Evolutionary conservation across 2,329 filamentous ascomycete genomes (phyloP).

Genomic region (Hypoxylon sp.): DNA sequence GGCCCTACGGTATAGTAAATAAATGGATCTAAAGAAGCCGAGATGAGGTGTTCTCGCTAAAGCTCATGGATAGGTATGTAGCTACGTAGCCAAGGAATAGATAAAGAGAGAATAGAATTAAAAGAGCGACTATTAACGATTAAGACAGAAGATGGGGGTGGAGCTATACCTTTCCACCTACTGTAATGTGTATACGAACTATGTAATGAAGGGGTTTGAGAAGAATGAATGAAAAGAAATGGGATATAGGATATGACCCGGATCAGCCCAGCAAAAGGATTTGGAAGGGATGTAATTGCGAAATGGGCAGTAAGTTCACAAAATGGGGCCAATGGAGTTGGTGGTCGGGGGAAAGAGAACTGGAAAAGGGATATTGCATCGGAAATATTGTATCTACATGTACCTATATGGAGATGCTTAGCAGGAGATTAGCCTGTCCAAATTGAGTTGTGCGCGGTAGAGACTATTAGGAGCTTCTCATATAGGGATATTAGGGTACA

Average conservation of each 20-base stretch:
- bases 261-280: constrained; percentile 11
- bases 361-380: constrained; percentile 27
- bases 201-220: constrained; percentile 19
- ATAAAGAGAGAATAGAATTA: constrained; percentile 15
- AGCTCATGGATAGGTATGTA: constrained; percentile 16
- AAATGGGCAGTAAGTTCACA: constrained; percentile 22
- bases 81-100: constrained; percentile 9
- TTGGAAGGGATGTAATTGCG: constrained; percentile 9
- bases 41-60: constrained; percentile 6
- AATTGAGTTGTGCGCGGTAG: constrained; percentile 19
- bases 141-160: constrained; percentile 7
- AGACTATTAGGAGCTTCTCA: constrained; percentile 13
- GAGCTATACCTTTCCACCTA: constrained; percentile 8
- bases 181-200: constrained; percentile 19
- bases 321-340: constrained; percentile 18
- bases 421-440: constrained; percentile 40
- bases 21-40: constrained; percentile 14
- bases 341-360: constrained; percentile 9
- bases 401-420: constrained; percentile 18
- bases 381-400: constrained; percentile 20
- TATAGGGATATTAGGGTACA: background rate
- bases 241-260: constrained; percentile 23
- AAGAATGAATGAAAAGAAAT: constrained; percentile 23
- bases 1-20: constrained; percentile 1
- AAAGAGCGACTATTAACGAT: constrained; percentile 33